Conservation (phyloP, 73 alveolate genomes). For the Loxodes magnus region DNA sequence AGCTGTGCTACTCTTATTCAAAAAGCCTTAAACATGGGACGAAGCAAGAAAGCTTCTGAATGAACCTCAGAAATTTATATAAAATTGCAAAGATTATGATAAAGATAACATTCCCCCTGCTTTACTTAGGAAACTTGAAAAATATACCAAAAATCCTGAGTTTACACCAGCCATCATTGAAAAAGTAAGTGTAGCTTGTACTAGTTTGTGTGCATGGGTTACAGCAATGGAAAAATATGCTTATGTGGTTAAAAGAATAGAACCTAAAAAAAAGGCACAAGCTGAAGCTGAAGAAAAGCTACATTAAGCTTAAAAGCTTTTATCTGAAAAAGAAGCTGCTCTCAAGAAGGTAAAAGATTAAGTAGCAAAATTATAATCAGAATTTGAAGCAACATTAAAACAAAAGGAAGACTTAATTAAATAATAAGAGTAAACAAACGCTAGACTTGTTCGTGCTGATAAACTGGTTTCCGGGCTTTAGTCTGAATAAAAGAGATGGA, state of each 20-base stretch:
- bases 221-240: constrained; percentile 84
- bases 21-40: constrained; percentile 77
- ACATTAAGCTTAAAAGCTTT: constrained; percentile 60
- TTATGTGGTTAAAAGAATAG: constrained; percentile 71
- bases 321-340: constrained; percentile 75
- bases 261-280: constrained; percentile 93
- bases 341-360: constrained; percentile 69
- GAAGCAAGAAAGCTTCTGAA: constrained; percentile 76
- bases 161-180: constrained; percentile 54
- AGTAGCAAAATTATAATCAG: constrained; percentile 74
- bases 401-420: constrained; percentile 78
- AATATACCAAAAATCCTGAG: constrained; percentile 52
- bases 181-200: constrained; percentile 62
- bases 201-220: constrained; percentile 67
- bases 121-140: constrained; percentile 47
- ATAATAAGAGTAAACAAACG: constrained; percentile 76
- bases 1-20: constrained; percentile 84
- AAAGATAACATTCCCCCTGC: constrained; percentile 63
- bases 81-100: constrained; percentile 55
- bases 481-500: constrained; percentile 92
- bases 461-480: constrained; percentile 91
- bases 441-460: constrained; percentile 90
- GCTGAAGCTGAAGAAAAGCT: constrained; percentile 85
- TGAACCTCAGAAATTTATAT: constrained; percentile 62
- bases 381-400: constrained; percentile 65